Percentiles rank a stretch among this genome's conserved stretches.
phyloP scores from a whole-genome alignment of 139 green algal genomes.

The Chlamydomonas applanata region DNA sequence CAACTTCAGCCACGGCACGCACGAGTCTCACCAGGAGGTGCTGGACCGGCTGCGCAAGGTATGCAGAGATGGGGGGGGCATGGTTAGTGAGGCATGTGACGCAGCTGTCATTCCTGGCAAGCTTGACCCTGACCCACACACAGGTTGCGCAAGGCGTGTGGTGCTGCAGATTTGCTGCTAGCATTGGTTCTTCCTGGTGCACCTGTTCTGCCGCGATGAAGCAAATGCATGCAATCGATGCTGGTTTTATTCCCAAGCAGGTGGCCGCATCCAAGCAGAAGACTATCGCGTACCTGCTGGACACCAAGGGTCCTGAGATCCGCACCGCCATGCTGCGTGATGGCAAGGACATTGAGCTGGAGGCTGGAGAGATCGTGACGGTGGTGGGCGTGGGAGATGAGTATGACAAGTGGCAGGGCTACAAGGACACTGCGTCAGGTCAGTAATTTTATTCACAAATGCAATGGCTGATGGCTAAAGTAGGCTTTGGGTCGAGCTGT shows the following conservation, averaged over 20 bases:
- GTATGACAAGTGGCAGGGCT: slow-evolving; percentile 51
- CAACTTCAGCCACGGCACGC: slow-evolving; percentile 83
- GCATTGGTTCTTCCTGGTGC: too few species aligned
- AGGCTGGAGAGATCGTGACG: slow-evolving; percentile 46
- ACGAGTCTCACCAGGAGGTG: slow-evolving; percentile 62
- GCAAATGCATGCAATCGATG: too few species aligned
- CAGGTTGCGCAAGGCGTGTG: slow-evolving; percentile 2
- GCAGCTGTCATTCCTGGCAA: background rate
- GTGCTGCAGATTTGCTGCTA: too few species aligned
- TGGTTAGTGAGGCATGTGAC: too few species aligned
- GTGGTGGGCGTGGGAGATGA: slow-evolving; percentile 55
- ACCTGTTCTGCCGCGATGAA: too few species aligned
- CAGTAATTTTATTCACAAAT: too few species aligned
- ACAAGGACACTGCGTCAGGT: slow-evolving; percentile 20
- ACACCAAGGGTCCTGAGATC: slow-evolving; percentile 55
- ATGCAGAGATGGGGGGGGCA: background rate
- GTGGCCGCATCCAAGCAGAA: slow-evolving; percentile 3
- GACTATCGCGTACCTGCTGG: slow-evolving; percentile 21
- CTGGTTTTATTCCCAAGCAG: background rate
- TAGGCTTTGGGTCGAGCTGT: too few species aligned
- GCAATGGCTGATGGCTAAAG: too few species aligned
- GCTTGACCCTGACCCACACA: background rate
- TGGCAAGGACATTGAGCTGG: slow-evolving; percentile 36
- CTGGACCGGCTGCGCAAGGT: slow-evolving; percentile 47
- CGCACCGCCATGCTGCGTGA: slow-evolving; percentile 61